Evolutionary conservation across 495 filamentous ascomycete species (phyloP), one percentile per base, ranked within the genome.

Genomic region (Talaromyces wortmannii): DNA sequence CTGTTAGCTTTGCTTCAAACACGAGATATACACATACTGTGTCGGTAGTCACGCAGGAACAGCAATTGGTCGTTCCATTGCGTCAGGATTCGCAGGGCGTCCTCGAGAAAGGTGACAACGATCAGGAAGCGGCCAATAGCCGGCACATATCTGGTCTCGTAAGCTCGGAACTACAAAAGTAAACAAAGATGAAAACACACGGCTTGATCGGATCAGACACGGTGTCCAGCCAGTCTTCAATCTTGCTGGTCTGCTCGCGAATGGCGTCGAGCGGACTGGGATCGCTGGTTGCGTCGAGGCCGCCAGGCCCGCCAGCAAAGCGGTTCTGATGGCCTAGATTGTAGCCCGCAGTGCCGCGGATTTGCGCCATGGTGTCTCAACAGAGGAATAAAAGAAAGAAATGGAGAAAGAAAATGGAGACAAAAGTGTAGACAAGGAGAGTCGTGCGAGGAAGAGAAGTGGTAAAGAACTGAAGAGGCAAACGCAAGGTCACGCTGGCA

Each of bases 51-150:
- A 66, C 87, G 85, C 47, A 98, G 85, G 66, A 97, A 98, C 30
- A 88, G 72, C 32, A 98, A 83, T 78, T 98, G 94, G 71, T 97
- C 94, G 68, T 66, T 85, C 94, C 94, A 98, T 86, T 98, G 94
- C 58, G 95, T 97, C 65, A 97, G 78, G 67, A 98, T 98, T 69
- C 94, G 83, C 43, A 98, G 75, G 32, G 92, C 89, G 76, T 98
- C 94, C 74, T 98, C 94, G 57, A 98, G 80, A 77, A 98, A 98
- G 58, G 94, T 98, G 55, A 97, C 94, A 31, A 98, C 94, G 61
- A 98, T 98, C 61, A 98, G 76, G 73, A 97, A 97, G 45, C 94
- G 89, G 42, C 94, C 94, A 72, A 97, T 92, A 55, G 89, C 90
- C 31, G 94, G 94, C 15, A 98, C 80, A 64, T 95, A 96, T 60